Percentiles rank a stretch among this genome's conserved stretches.
Evolutionary conservation across 2,329 filamentous ascomycete species (phyloP).

Genomic region (Paraconiothyrium sp.): DNA sequence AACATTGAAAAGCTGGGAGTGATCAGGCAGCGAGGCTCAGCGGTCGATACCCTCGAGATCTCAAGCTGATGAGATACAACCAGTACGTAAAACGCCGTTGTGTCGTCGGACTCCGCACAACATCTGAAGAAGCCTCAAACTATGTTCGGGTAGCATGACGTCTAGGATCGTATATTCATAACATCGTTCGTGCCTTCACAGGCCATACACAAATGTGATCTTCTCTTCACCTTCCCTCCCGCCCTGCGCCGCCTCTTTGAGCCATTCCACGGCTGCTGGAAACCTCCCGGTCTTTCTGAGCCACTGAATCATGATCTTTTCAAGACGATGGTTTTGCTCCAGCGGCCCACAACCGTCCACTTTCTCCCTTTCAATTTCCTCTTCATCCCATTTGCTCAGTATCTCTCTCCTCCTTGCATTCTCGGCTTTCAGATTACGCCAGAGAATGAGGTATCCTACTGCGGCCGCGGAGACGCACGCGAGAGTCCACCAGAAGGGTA

Average conservation of each 20-base stretch:
- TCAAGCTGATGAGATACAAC: too few species aligned
- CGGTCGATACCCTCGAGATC: too few species aligned
- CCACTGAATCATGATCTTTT: constrained; percentile 17
- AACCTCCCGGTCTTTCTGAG: constrained; percentile 26
- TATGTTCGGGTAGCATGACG: neutral
- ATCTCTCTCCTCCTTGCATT: constrained; percentile 48
- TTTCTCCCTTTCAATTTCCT: constrained; percentile 49
- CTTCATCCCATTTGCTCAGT: constrained; percentile 49
- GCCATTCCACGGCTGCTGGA: constrained; percentile 33
- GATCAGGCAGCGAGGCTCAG: too few species aligned
- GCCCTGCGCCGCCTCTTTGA: constrained; percentile 46
- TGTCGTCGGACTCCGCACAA: neutral
- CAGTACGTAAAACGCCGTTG: too few species aligned
- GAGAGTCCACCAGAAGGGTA: constrained; percentile 56
- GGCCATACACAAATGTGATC: constrained; percentile 57
- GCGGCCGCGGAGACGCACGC: constrained; percentile 51
- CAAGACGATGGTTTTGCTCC: constrained; percentile 37
- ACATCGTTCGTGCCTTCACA: constrained; percentile 11
- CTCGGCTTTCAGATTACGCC: constrained; percentile 48
- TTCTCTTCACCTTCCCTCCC: constrained; percentile 57
- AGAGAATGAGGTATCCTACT: constrained; percentile 53
- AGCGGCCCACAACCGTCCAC: constrained; percentile 41
- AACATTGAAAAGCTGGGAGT: too few species aligned
- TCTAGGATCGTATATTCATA: neutral
- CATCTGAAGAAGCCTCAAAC: neutral